Evolutionary conservation across 352 stramenopile species (phyloP).

Genomic region (Blastocystis sp.): DNA sequence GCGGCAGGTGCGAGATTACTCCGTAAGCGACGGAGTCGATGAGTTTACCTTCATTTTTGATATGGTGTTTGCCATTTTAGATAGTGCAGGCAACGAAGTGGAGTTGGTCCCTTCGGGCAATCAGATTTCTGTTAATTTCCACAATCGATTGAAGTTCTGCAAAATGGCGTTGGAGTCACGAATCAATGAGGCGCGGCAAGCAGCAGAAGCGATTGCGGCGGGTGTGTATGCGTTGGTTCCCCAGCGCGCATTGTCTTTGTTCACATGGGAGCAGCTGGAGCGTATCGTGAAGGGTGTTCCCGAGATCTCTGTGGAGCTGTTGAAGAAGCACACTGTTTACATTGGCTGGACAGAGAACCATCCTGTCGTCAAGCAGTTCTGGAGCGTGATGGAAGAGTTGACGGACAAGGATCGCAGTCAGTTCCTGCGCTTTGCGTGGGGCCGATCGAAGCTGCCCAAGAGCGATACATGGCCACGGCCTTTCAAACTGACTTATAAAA

Average conservation of each 20-base stretch:
- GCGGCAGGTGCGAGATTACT: conserved; percentile 75
- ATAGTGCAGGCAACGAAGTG: conserved; percentile 72
- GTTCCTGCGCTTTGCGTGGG: conserved; percentile 81
- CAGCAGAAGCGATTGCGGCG: conserved; percentile 65
- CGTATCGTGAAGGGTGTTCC: conserved; percentile 68
- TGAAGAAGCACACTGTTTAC: conserved; percentile 69
- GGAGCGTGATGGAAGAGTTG: conserved; percentile 63
- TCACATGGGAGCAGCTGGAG: conserved; percentile 70
- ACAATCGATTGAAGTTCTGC: conserved; percentile 65
- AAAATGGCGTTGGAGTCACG: conserved; percentile 64
- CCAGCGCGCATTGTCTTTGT: conserved; percentile 67
- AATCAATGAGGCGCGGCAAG: conserved; percentile 68
- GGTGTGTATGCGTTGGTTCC: conserved; percentile 66
- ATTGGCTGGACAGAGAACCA: conserved; percentile 64
- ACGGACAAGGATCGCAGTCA: conserved; percentile 65
- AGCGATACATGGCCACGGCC: conserved; percentile 68
- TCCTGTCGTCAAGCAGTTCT: conserved; percentile 66
- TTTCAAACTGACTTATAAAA: conserved; percentile 82
- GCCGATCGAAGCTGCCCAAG: conserved; percentile 75
- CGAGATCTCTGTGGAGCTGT: conserved; percentile 61
- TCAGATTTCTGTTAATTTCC: conserved; percentile 65
- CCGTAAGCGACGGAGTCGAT: conserved; percentile 66
- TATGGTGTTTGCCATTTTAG: conserved; percentile 80
- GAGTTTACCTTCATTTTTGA: conserved; percentile 81
- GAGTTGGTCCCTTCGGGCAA: conserved; percentile 66